Base-by-base conservation (phyloP, 2,329 filamentous ascomycete species). In the Kalmusia sp. region DNA sequence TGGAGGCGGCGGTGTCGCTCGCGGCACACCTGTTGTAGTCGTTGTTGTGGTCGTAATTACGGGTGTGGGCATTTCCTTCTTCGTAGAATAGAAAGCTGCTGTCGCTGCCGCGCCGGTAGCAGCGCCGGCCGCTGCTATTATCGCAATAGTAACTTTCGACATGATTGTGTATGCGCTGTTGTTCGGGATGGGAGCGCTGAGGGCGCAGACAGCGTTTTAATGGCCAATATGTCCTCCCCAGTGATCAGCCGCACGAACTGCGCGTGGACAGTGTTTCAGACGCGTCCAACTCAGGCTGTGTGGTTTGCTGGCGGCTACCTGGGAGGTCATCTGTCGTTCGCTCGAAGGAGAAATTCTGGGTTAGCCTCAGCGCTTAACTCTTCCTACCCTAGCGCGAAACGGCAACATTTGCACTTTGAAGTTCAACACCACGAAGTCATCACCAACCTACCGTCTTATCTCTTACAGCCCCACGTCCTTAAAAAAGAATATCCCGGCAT, bases 131-230 rank as follows among this genome's bases (percentile, higher is more conserved):
- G 77, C 80, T 15, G 79, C 80, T 44, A 81, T 76, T 54, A 81
- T 68, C 19, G 77, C 80, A 50, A 82, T 67, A 14, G 79, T 81
- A 61, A 78, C 71, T 64, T 82, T 82, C 14, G 79, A 81, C 80
- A 82, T 82, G 58, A 56, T 57, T 48, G n/a, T 35, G 44, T 5
- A 12, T 33, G 19, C 14, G 19, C 19, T 12, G 14, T 9, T n/a
- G 19, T 24, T 21, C 19, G 24, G 43, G 22, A 35, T 41, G 27
- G 22, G 22, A 31, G 35, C 25, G 46, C 28, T 34, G 43, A 34
- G 43, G 51, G 19, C 8, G 31, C 39, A 8, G 30, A 15, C 3
- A 14, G 19, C 49, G 43, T 48, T 64, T 67, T 65, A 63, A 67
- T 51, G 51, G 45, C 38, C 40, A 27, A 38, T 31, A 28, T 31